phyloP scores from a whole-genome alignment of 2,329 filamentous ascomycete genomes.

The Monosporascus sp. region DNA sequence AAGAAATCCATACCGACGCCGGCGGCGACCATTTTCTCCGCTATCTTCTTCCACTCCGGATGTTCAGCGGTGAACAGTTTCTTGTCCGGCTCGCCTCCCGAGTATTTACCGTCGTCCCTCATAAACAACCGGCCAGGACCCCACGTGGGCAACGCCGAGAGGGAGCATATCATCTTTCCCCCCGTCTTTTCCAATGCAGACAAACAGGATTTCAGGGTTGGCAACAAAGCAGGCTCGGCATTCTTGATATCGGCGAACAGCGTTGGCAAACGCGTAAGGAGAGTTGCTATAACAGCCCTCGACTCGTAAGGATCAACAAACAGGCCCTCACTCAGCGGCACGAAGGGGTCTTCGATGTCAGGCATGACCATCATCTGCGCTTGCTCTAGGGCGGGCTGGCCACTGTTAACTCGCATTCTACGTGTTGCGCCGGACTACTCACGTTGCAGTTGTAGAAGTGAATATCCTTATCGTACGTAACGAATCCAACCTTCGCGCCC shows the following conservation, averaged over 20 bases:
- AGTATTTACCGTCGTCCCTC: slow-evolving; percentile 81
- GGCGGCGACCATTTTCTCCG: slow-evolving; percentile 79
- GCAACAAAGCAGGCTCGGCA: slow-evolving; percentile 81
- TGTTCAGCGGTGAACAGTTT: slow-evolving; percentile 90
- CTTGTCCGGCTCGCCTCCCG: slow-evolving; percentile 83
- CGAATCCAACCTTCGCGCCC: slow-evolving; percentile 85
- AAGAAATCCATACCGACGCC: slow-evolving; percentile 94
- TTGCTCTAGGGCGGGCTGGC: slow-evolving; percentile 67
- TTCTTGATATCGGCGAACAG: slow-evolving; percentile 88
- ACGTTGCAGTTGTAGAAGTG: slow-evolving; percentile 96
- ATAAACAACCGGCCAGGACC: slow-evolving; percentile 81
- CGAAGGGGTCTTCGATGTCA: slow-evolving; percentile 92
- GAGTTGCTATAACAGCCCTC: slow-evolving; percentile 72
- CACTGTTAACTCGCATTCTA: slow-evolving; percentile 6
- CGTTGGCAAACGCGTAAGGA: slow-evolving; percentile 75
- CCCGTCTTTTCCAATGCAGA: slow-evolving; percentile 81
- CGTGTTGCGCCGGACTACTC: slow-evolving; percentile 31
- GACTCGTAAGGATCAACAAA: slow-evolving; percentile 94
- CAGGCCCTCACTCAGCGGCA: slow-evolving; percentile 83
- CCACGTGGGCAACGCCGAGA: slow-evolving; percentile 85
- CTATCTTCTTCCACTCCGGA: slow-evolving; percentile 77
- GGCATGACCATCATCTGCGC: slow-evolving; percentile 99
- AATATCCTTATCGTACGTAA: slow-evolving; percentile 93
- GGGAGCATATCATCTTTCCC: slow-evolving; percentile 84
- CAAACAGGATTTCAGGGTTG: slow-evolving; percentile 76